Conservation (phyloP, 1,284 basidiomycete genomes). For the Rhodotorula sp. region DNA sequence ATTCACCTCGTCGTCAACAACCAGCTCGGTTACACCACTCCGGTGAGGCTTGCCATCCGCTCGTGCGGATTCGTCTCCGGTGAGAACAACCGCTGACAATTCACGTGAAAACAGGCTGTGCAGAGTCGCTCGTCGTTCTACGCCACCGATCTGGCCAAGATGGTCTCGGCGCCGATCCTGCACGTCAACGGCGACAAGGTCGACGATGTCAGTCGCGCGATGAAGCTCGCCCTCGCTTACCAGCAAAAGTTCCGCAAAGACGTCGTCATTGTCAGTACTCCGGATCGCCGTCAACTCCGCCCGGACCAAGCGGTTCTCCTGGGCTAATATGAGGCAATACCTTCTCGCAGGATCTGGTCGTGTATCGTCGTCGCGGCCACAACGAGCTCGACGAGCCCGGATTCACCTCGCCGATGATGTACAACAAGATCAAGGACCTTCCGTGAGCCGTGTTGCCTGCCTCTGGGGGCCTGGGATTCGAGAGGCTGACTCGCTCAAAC, state of each 20-base stretch:
- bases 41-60: slow-evolving; percentile 52
- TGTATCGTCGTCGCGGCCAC: slow-evolving; percentile 75
- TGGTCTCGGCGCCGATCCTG: slow-evolving; percentile 64
- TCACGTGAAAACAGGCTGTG: slow-evolving; percentile 66
- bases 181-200: slow-evolving; percentile 78
- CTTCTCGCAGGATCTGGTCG: slow-evolving; percentile 63
- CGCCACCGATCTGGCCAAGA: slow-evolving; percentile 80
- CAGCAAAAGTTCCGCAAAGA: slow-evolving; percentile 52
- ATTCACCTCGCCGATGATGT: slow-evolving; percentile 67
- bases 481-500: neutral
- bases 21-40: slow-evolving; percentile 54
- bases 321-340: no score
- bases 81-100: slow-evolving; percentile 60
- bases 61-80: slow-evolving; percentile 41
- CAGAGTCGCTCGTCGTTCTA: slow-evolving; percentile 78
- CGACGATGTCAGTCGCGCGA: slow-evolving; percentile 69
- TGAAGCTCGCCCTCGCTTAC: slow-evolving; percentile 77
- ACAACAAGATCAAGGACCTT: slow-evolving; percentile 30
- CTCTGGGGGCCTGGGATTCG: neutral
- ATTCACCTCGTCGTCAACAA: slow-evolving; percentile 82
- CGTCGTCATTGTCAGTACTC: slow-evolving; percentile 50
- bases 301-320: no score
- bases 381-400: slow-evolving; percentile 88
- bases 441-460: slow-evolving; percentile 16
- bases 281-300: no score